Evolutionary conservation across 345 rosid genomes (phyloP), one percentile per base, ranked within the genome.

Genomic region (Eucalyptus erythrocorys): DNA sequence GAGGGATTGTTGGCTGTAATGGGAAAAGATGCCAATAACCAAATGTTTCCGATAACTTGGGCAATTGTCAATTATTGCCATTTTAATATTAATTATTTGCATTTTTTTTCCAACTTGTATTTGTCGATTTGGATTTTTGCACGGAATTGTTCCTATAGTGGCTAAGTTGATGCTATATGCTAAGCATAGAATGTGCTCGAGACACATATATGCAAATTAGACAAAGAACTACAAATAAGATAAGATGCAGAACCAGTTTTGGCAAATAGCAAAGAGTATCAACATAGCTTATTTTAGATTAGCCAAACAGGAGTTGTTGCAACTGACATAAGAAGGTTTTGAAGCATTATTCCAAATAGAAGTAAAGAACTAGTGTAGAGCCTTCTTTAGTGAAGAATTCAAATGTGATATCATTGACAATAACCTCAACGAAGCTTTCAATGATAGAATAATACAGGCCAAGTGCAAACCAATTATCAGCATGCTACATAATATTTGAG

Each of bases 131-230:
- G 49, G 15, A 48, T 48, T 48, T 48, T 48, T 48, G 49, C 0
- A 48, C 1, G 49, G 15, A 48, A 0, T 48, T 48, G 6, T 13
- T 48, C 49, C 49, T 48, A 0, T 15, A 48, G 13, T 48, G 2
- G 49, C 49, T 48, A 48, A 48, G 49, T 48, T 48, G 49, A 48
- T 48, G 49, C 0, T 48, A 48, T 48, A 48, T 2, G 14, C 15
- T 13, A 5, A 48, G 49, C 15, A 48, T 48, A 0, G 2, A 48
- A 48, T 48, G 5, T 48, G 15, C 4, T 2, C 0, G 0, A 48
- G 15, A 48, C 1, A 48, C 49, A 48, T 1, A 48, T 48, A 48
- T 0, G 4, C 1, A 48, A 48, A 48, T 2, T 48, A 0, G 49
- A 15, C 14, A 48, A 48, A 48, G 2, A 48, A 48, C 6, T 48